Conservation (phyloP, 202 grass and related monocot species). For the Zizania palustris region DNA sequence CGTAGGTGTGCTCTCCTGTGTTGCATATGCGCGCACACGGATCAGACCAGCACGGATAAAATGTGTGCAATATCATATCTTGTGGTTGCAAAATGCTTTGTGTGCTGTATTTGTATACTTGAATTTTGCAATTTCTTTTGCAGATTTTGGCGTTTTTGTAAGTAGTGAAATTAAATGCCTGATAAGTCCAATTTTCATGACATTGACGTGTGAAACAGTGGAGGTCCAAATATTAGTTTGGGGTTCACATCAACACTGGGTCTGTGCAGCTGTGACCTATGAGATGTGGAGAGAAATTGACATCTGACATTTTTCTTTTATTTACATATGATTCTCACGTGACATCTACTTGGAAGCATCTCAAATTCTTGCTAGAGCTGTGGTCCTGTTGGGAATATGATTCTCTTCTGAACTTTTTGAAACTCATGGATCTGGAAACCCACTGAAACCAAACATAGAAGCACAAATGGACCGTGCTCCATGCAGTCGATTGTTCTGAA, state of each 20-base stretch:
- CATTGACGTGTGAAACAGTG: conserved; percentile 3
- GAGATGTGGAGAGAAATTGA: background rate
- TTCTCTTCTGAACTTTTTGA: background rate
- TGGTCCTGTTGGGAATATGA: background rate
- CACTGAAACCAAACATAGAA: background rate
- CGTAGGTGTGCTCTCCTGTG: conserved; percentile 76
- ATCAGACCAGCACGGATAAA: conserved; percentile 15
- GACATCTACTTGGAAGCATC: conserved; percentile 5
- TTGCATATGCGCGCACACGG: background rate
- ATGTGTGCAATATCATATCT: background rate
- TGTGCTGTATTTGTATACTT: too few species aligned
- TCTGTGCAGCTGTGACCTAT: background rate
- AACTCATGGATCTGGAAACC: background rate
- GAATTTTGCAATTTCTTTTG: background rate
- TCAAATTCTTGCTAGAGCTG: conserved; percentile 1
- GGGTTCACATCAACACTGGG: background rate
- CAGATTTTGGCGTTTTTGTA: background rate
- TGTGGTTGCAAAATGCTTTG: background rate
- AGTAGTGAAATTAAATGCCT: background rate
- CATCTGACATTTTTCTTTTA: background rate
- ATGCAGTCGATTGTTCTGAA: background rate
- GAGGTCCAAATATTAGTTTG: background rate
- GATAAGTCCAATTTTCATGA: background rate
- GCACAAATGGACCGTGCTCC: background rate
- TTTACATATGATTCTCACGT: background rate